Percentiles rank a stretch among this genome's conserved stretches.
These are phyloP conservation scores for Metschnikowia drakensbergensis DNA, from an alignment of 805 yeast genomes.

Conservation along the genomic window DNA sequence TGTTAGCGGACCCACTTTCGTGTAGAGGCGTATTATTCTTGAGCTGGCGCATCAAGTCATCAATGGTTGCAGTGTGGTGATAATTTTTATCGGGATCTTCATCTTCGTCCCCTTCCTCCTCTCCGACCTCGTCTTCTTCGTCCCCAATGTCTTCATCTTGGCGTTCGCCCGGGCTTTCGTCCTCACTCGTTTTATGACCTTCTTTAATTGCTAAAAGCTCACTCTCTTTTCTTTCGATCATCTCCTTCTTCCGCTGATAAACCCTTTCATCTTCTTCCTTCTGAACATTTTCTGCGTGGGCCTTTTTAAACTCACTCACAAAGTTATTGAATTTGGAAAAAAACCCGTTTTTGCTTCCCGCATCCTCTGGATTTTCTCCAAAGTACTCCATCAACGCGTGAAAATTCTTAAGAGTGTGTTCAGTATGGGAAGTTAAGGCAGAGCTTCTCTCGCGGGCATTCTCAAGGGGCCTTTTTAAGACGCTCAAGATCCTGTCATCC, in stretches of 20 bases:
- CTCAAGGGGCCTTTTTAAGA: slow-evolving; percentile 63
- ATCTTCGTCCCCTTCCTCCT: not conserved
- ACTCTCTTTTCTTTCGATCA: slow-evolving; percentile 24
- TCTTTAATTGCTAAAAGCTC: slow-evolving; percentile 18
- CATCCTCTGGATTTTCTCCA: slow-evolving; percentile 85
- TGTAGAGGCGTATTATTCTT: slow-evolving; percentile 7
- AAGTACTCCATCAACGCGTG: slow-evolving; percentile 71
- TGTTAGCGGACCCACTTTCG: not conserved
- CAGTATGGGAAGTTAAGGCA: slow-evolving; percentile 34
- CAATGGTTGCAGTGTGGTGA: slow-evolving; percentile 17
- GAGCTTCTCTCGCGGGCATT: slow-evolving; percentile 65
- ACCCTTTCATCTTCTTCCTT: slow-evolving; percentile 73
- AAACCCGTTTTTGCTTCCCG: slow-evolving; percentile 61
- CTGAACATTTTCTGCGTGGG: slow-evolving; percentile 71
- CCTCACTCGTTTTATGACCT: not conserved
- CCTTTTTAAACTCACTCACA: slow-evolving; percentile 72
- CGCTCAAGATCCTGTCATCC: slow-evolving; percentile 61
- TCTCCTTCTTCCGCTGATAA: slow-evolving; percentile 34
- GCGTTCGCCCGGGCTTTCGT: slow-evolving; percentile 4
- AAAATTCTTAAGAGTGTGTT: slow-evolving; percentile 29
- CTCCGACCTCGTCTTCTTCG: slow-evolving; percentile 9
- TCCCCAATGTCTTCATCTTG: slow-evolving; percentile 13
- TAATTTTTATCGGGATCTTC: slow-evolving; percentile 6
- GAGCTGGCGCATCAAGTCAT: slow-evolving; percentile 17
- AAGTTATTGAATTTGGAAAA: slow-evolving; percentile 79